Percentiles rank a stretch among this genome's conserved stretches.
Conservation (phyloP, 306 rosid genomes). For the Gynostemma pentaphyllum region DNA sequence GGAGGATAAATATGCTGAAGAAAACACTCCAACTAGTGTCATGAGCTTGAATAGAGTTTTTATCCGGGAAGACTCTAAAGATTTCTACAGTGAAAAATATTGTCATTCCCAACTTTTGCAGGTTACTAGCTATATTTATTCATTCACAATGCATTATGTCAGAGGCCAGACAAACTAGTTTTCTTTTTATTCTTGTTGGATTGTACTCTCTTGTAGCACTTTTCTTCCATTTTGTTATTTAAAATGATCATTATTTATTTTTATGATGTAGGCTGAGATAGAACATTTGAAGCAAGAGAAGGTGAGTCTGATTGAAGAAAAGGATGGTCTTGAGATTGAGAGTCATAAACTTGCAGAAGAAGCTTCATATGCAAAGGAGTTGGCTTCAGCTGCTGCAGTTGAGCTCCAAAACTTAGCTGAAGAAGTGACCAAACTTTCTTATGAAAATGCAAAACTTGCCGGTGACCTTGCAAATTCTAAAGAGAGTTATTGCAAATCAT, state of each 20-base stretch:
- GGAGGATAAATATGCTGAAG: slow-evolving; percentile 30
- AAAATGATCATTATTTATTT: not conserved
- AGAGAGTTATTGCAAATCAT: slow-evolving; percentile 31
- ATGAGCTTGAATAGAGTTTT: slow-evolving; percentile 43
- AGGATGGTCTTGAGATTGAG: slow-evolving; percentile 67
- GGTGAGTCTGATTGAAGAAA: slow-evolving; percentile 53
- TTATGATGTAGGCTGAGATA: slow-evolving; percentile 48
- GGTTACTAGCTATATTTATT: slow-evolving; percentile 27
- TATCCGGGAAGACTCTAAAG: slow-evolving; percentile 32
- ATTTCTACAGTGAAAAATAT: slow-evolving; percentile 25
- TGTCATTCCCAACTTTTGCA: slow-evolving; percentile 44
- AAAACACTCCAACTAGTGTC: slow-evolving; percentile 32
- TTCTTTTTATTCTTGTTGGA: not conserved
- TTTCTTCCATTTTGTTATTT: not conserved
- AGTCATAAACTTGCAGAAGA: slow-evolving; percentile 63
- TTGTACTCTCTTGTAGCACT: not conserved
- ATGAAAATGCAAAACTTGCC: slow-evolving; percentile 57
- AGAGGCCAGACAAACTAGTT: not conserved
- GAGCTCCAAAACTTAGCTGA: slow-evolving; percentile 76
- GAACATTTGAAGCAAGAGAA: slow-evolving; percentile 73
- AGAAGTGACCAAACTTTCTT: slow-evolving; percentile 75
- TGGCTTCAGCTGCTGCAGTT: slow-evolving; percentile 79
- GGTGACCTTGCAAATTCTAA: slow-evolving; percentile 46
- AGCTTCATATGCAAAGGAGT: slow-evolving; percentile 83
- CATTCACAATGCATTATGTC: not conserved